Conservation (phyloP, 1,139 yeast genomes). For the Magnusiomyces tetraspermus region DNA sequence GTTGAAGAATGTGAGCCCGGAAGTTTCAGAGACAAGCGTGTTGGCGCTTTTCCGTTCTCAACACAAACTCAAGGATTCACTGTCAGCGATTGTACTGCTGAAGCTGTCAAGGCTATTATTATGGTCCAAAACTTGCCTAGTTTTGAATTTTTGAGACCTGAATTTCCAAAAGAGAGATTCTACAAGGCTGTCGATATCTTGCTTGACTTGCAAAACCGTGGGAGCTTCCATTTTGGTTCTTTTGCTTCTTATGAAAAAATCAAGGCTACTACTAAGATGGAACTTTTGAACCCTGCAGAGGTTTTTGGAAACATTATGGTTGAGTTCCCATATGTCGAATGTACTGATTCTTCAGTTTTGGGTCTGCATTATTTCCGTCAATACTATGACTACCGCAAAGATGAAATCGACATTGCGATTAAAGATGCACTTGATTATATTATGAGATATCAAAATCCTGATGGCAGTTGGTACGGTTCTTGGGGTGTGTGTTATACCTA, state of each 20-base stretch:
- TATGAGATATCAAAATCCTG: conserved; percentile 52
- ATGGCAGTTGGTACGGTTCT: conserved; percentile 97
- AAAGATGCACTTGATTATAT: conserved; percentile 67
- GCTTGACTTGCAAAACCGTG: conserved; percentile 64
- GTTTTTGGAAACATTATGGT: conserved; percentile 98
- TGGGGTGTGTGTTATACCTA: conserved; percentile 98
- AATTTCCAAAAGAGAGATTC: conserved; percentile 46
- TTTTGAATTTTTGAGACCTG: conserved; percentile 41
- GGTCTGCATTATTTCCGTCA: conserved; percentile 76
- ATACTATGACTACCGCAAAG: conserved; percentile 50
- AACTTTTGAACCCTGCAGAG: conserved; percentile 85
- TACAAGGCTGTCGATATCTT: conserved; percentile 65
- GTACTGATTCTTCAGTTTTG: conserved; percentile 89
- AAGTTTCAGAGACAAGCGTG: conserved; percentile 71
- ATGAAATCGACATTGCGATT: conserved; percentile 59
- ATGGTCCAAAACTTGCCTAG: conserved; percentile 71
- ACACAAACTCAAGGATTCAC: conserved; percentile 94
- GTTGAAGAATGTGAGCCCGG: conserved; percentile 70
- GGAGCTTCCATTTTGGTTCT: conserved; percentile 75
- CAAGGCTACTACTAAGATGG: conserved; percentile 69
- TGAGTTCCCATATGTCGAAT: conserved; percentile 95
- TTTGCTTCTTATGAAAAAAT: conserved; percentile 87
- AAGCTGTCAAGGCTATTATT: conserved; percentile 83
- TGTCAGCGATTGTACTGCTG: conserved; percentile 96
- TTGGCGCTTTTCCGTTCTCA: conserved; percentile 97